Evolutionary conservation across 495 filamentous ascomycete genomes (phyloP).

Genomic region (Daldinia decipiens): DNA sequence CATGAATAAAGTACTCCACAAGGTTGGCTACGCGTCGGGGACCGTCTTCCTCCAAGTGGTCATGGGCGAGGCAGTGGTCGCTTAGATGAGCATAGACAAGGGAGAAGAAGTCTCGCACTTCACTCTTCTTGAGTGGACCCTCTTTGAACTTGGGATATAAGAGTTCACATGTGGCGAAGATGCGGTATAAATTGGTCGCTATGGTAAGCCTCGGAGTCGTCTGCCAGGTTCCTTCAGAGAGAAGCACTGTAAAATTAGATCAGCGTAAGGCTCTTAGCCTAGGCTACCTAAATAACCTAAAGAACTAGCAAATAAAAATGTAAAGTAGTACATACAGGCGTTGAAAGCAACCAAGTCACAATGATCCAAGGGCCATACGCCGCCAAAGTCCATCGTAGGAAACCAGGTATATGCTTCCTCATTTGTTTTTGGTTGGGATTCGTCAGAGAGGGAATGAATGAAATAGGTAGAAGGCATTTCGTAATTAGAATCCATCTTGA

Average conservation of each 20-base stretch:
- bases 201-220: neutral
- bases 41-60: neutral
- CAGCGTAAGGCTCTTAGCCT: neutral
- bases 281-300: neutral
- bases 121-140: neutral
- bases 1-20: neutral
- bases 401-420: slow-evolving; percentile 6
- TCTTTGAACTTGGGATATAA: neutral
- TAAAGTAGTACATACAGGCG: neutral
- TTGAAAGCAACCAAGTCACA: slow-evolving; percentile 2
- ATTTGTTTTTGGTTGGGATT: neutral
- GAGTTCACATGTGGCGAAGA: neutral
- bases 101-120: neutral
- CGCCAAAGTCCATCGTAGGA: neutral
- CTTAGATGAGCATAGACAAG: neutral
- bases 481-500: neutral
- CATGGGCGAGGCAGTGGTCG: neutral
- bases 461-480: neutral
- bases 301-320: neutral
- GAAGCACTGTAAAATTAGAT: neutral
- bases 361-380: neutral
- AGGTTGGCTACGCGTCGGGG: neutral
- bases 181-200: slow-evolving; percentile 1
- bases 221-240: neutral
- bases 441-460: neutral